Conservation (phyloP, 2,329 filamentous ascomycete genomes). For the Lachnellula subtilissima region DNA sequence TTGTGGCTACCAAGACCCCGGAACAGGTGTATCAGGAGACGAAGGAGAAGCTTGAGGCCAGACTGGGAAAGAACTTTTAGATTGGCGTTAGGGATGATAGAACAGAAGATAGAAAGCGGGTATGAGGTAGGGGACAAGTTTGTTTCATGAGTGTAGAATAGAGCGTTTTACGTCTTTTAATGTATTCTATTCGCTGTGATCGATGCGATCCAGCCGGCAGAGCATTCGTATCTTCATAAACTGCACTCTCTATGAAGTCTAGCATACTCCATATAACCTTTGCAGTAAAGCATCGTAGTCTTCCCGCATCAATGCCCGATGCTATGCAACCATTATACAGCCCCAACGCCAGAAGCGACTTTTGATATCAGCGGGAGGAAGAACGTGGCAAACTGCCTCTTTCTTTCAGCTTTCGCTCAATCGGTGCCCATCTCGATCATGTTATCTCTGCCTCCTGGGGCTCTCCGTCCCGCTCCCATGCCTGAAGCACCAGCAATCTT, state of each 20-base stretch:
- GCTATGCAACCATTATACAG: slow-evolving; percentile 29
- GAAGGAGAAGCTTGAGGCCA: slow-evolving; percentile 43
- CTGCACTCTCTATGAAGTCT: not conserved
- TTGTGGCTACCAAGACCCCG: slow-evolving; percentile 65
- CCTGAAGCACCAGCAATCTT: slow-evolving; percentile 41
- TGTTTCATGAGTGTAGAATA: slow-evolving; percentile 19
- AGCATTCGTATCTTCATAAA: not conserved
- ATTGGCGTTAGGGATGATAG: slow-evolving; percentile 4
- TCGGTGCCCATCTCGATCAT: slow-evolving; percentile 34
- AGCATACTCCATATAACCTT: not conserved
- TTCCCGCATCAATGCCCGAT: slow-evolving; percentile 30
- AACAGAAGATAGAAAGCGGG: not conserved
- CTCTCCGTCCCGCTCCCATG: slow-evolving; percentile 40
- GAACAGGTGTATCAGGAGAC: slow-evolving; percentile 57
- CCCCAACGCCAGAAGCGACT: slow-evolving; percentile 23
- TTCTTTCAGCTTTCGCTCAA: slow-evolving; percentile 15
- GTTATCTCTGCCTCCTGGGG: slow-evolving; percentile 25
- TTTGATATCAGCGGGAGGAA: slow-evolving; percentile 12
- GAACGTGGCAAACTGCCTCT: slow-evolving; percentile 1
- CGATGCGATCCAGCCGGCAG: slow-evolving; percentile 4
- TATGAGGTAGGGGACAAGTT: not conserved
- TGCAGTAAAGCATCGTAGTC: slow-evolving; percentile 9
- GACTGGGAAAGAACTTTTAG: slow-evolving; percentile 44
- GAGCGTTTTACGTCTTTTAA: slow-evolving; percentile 12
- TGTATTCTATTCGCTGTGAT: slow-evolving; percentile 14